A percentile compares a stretch with the other conserved stretches of the same genome.
These are phyloP conservation scores for Circinella umbellata DNA, from an alignment of 371 early-diverging fungal species.

Conservation along the genomic window DNA sequence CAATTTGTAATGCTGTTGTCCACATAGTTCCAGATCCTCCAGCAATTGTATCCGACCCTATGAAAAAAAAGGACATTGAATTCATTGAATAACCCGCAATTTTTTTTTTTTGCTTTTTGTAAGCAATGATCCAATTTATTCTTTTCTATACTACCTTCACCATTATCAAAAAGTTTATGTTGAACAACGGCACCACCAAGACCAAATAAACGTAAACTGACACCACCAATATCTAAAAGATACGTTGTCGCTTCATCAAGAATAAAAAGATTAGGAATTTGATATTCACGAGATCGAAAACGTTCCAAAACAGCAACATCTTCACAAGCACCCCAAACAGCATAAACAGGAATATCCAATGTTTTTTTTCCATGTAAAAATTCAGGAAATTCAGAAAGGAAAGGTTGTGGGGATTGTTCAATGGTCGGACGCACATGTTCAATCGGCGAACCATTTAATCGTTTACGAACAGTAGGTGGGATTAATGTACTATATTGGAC, in stretches of 20 bases:
- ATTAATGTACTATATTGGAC: constrained; percentile 69
- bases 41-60: constrained; percentile 67
- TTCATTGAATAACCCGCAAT: not conserved
- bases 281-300: constrained; percentile 57
- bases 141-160: no score
- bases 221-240: constrained; percentile 63
- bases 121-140: no score
- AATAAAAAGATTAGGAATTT: constrained; percentile 58
- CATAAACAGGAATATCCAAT: constrained; percentile 67
- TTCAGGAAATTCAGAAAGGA: constrained; percentile 62
- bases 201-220: constrained; percentile 67
- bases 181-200: constrained; percentile 71
- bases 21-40: constrained; percentile 74
- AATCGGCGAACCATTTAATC: constrained; percentile 44
- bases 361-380: constrained; percentile 50
- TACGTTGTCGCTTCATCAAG: constrained; percentile 63
- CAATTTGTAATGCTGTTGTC: constrained; percentile 72
- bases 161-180: constrained; percentile 73
- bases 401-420: constrained; percentile 49
- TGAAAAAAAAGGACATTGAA: not conserved
- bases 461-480: constrained; percentile 49
- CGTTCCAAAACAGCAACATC: constrained; percentile 69
- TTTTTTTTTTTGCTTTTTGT: no score
- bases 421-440: constrained; percentile 56
- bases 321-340: constrained; percentile 74